phyloP scores from a whole-genome alignment of 768 basidiomycete species.

The Podaxis mareebaensis region DNA sequence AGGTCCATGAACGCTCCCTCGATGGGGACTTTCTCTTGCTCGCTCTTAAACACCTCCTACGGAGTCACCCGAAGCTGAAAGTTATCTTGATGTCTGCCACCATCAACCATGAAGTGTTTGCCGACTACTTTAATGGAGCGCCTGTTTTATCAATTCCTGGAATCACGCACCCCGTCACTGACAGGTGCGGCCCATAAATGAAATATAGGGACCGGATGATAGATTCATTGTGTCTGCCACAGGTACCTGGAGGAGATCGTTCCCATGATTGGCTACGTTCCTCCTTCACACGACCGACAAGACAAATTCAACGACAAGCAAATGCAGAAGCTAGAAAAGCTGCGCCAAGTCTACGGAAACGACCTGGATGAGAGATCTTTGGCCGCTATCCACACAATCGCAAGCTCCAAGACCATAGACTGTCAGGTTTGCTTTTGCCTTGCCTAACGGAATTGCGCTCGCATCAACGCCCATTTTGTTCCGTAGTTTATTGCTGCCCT shows the following conservation, averaged over 20 bases:
- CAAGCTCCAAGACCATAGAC: constrained; percentile 66
- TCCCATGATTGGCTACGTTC: constrained; percentile 54
- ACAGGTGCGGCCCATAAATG: constrained; percentile 50
- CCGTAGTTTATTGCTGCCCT: constrained; percentile 64
- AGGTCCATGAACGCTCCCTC: constrained; percentile 92
- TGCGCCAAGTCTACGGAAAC: constrained; percentile 49
- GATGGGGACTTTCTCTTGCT: constrained; percentile 90
- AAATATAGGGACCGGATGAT: background rate
- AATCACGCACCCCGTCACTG: constrained; percentile 72
- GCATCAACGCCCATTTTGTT: background rate
- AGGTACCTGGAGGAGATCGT: constrained; percentile 87
- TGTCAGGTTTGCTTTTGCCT: constrained; percentile 51
- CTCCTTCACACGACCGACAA: constrained; percentile 42
- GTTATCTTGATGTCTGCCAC: constrained; percentile 94
- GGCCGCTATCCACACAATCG: constrained; percentile 59
- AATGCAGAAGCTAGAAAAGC: constrained; percentile 34
- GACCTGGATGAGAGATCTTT: constrained; percentile 50
- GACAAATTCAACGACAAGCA: constrained; percentile 37
- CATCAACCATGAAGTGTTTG: constrained; percentile 86
- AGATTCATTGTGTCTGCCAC: constrained; percentile 3
- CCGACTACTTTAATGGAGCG: constrained; percentile 78
- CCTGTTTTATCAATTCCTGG: constrained; percentile 87
- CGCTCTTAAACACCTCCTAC: constrained; percentile 76
- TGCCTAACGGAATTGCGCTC: background rate
- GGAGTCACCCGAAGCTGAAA: constrained; percentile 64